phyloP scores from a whole-genome alignment of 2,329 filamentous ascomycete species.

The Colletotrichum sp. region DNA sequence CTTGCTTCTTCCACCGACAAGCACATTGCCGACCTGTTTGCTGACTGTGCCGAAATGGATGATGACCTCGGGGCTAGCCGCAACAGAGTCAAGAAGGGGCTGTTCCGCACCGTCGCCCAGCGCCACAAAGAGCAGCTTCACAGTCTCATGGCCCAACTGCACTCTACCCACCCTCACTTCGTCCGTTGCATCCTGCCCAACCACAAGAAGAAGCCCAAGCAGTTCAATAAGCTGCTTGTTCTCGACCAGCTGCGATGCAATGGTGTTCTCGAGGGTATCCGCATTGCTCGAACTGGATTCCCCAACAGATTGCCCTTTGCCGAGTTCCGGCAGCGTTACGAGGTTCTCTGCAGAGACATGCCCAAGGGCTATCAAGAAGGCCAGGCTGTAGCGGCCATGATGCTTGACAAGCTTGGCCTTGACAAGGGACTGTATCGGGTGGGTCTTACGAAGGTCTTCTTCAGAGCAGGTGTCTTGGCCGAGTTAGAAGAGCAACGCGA shows the following conservation, averaged over 20 bases:
- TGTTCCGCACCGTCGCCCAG: slow-evolving; percentile 96
- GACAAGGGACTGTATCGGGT: slow-evolving; percentile 90
- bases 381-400: slow-evolving; percentile 81
- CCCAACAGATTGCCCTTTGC: slow-evolving; percentile 91
- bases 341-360: slow-evolving; percentile 88
- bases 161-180: slow-evolving; percentile 97
- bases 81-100: slow-evolving; percentile 92
- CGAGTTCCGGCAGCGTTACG: slow-evolving; percentile 94
- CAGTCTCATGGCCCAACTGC: slow-evolving; percentile 91
- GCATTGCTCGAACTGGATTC: slow-evolving; percentile 95
- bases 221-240: slow-evolving; percentile 89
- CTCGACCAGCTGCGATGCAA: slow-evolving; percentile 98
- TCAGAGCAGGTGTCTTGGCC: slow-evolving; percentile 92
- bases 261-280: slow-evolving; percentile 97
- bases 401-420: slow-evolving; percentile 86
- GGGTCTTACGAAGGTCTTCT: slow-evolving; percentile 96
- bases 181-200: slow-evolving; percentile 98
- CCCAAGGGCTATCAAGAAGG: slow-evolving; percentile 92
- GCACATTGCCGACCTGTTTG: slow-evolving; percentile 84
- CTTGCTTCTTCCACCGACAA: slow-evolving; percentile 81
- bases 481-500: slow-evolving; percentile 97
- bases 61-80: slow-evolving; percentile 71
- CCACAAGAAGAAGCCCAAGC: slow-evolving; percentile 95
- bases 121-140: slow-evolving; percentile 98
- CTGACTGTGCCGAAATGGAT: slow-evolving; percentile 83